phyloP scores from a whole-genome alignment of 805 yeast genomes.

The Barnettozyma populi region DNA sequence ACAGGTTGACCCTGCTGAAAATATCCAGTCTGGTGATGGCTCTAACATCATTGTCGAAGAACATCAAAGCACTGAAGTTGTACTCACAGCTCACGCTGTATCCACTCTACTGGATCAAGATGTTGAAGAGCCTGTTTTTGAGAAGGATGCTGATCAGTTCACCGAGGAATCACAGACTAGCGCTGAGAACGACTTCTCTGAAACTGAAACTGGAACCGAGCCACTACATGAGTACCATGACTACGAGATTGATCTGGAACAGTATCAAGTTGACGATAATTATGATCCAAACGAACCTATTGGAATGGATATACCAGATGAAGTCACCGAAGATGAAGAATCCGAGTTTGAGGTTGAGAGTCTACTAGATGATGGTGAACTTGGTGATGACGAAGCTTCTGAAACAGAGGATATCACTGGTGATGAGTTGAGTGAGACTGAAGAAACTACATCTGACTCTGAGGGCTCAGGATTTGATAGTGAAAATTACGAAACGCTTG shows the following conservation, averaged over 20 bases:
- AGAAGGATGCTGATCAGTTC: neutral
- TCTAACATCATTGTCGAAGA: neutral
- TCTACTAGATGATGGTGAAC: neutral
- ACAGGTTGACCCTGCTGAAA: neutral
- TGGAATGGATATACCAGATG: neutral
- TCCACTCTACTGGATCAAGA: neutral
- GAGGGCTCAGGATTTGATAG: neutral
- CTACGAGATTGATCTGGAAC: neutral
- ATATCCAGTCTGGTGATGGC: neutral
- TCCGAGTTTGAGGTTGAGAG: neutral
- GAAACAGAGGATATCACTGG: neutral
- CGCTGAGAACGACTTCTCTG: neutral
- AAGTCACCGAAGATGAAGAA: neutral
- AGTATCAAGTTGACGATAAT: neutral
- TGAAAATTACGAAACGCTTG: neutral
- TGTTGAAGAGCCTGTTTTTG: neutral
- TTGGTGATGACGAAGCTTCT: slow-evolving; percentile 2
- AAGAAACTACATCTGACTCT: neutral
- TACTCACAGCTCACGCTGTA: neutral
- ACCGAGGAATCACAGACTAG: neutral
- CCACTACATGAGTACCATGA: neutral
- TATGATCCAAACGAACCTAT: neutral
- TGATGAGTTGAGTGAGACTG: neutral
- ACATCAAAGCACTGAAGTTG: neutral
- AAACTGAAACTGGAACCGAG: slow-evolving; percentile 1